These are phyloP conservation scores for Agaricales sp. DNA, from an alignment of 1,284 basidiomycete genomes.

Conservation along the genomic window DNA sequence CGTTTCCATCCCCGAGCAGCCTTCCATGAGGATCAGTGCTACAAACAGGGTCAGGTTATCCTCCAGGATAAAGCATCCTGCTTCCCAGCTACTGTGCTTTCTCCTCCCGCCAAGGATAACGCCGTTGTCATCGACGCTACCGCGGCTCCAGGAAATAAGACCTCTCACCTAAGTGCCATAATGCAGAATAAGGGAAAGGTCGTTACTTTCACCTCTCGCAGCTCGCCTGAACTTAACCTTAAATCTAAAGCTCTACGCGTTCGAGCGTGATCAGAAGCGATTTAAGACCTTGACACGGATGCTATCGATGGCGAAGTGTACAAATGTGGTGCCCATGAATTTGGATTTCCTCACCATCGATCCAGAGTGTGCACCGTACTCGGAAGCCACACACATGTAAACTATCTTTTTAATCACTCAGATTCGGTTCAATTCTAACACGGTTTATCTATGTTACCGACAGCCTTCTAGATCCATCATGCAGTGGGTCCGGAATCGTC, in stretches of 20 bases:
- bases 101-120: slow-evolving; percentile 41
- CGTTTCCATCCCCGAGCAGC: slow-evolving; percentile 60
- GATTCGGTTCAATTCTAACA: background rate
- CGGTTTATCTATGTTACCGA: background rate
- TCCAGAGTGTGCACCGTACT: slow-evolving; percentile 34
- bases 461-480: slow-evolving; percentile 87
- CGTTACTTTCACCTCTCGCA: slow-evolving; percentile 3
- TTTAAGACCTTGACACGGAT: slow-evolving; percentile 78
- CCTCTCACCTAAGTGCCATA: slow-evolving; percentile 83
- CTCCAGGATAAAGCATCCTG: slow-evolving; percentile 98
- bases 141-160: slow-evolving; percentile 97
- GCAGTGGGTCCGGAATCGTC: slow-evolving; percentile 88
- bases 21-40: slow-evolving; percentile 54
- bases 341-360: slow-evolving; percentile 74
- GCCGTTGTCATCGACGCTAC: slow-evolving; percentile 85
- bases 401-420: slow-evolving; percentile 16
- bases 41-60: slow-evolving; percentile 73
- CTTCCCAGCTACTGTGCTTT: slow-evolving; percentile 82
- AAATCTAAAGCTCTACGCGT: slow-evolving; percentile 61
- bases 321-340: slow-evolving; percentile 65
- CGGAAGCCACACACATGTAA: slow-evolving; percentile 74
- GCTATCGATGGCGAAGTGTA: slow-evolving; percentile 71
- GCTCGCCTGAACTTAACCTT: background rate
- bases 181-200: slow-evolving; percentile 79
- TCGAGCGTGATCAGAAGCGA: slow-evolving; percentile 73